Conservation (phyloP, 1,139 yeast species). For the Scheffersomyces stambukii region DNA sequence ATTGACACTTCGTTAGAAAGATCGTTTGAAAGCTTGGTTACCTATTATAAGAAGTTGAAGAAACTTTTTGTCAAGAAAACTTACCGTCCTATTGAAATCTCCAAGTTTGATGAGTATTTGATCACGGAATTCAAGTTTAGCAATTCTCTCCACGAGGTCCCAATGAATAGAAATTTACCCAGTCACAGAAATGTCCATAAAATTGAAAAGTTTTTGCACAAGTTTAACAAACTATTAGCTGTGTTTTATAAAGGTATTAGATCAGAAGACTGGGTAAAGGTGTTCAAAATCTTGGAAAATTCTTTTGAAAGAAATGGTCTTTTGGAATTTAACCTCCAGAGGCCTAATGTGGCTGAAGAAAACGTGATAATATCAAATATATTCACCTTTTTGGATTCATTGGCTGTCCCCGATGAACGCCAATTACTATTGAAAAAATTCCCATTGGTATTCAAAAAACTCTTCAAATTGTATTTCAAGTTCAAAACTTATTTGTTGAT, state of each 20-base stretch:
- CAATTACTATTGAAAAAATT: constrained; percentile 47
- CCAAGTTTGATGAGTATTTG: constrained; percentile 37
- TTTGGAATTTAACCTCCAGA: constrained; percentile 53
- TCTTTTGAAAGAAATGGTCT: constrained; percentile 53
- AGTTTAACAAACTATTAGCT: constrained; percentile 60
- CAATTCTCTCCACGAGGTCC: constrained; percentile 43
- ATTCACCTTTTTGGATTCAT: constrained; percentile 62
- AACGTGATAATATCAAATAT: constrained; percentile 63
- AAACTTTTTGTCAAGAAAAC: constrained; percentile 73
- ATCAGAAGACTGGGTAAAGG: constrained; percentile 74
- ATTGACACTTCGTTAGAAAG: constrained; percentile 38
- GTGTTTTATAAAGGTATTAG: constrained; percentile 58
- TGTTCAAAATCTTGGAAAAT: constrained; percentile 69
- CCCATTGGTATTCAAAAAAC: constrained; percentile 67
- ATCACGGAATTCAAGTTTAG: constrained; percentile 37
- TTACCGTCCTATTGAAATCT: constrained; percentile 59
- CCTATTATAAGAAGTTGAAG: constrained; percentile 64
- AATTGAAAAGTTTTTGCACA: constrained; percentile 57
- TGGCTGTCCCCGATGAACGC: constrained; percentile 43
- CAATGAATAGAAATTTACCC: constrained; percentile 46
- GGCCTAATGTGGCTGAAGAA: constrained; percentile 43
- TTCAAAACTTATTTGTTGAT: constrained; percentile 60
- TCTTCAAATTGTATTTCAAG: constrained; percentile 65
- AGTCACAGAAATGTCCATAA: constrained; percentile 41
- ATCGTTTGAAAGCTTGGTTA: constrained; percentile 48